Evolutionary conservation across 2,329 filamentous ascomycete species (phyloP).

Genomic region (Fusarium newnesense): DNA sequence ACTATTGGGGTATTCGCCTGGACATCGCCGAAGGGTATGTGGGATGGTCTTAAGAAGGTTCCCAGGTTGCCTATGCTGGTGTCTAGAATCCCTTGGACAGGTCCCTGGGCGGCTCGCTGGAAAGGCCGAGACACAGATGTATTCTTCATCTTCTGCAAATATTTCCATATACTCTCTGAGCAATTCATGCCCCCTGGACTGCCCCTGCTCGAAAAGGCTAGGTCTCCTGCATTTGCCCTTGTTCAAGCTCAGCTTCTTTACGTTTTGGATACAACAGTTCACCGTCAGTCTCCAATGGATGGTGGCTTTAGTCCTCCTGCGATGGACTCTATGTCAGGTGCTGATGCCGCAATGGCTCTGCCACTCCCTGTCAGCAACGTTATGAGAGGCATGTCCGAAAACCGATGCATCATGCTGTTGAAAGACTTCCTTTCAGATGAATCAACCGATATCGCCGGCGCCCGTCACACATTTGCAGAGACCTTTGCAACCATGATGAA

Average conservation of each 20-base stretch:
- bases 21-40: constrained; percentile 61
- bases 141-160: constrained; percentile 91
- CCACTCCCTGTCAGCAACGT: constrained; percentile 74
- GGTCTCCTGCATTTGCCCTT: constrained; percentile 80
- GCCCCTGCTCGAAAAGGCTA: constrained; percentile 64
- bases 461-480: constrained; percentile 78
- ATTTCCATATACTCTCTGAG: constrained; percentile 82
- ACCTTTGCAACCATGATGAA: constrained; percentile 79
- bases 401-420: constrained; percentile 82
- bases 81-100: constrained; percentile 82
- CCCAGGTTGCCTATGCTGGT: constrained; percentile 74
- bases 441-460: constrained; percentile 50
- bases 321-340: constrained; percentile 58
- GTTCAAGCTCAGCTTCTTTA: constrained; percentile 85
- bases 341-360: constrained; percentile 75
- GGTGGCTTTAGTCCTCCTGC: constrained; percentile 55
- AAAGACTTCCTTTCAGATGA: constrained; percentile 77
- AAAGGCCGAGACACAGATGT: constrained; percentile 87
- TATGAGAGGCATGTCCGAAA: constrained; percentile 86
- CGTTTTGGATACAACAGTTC: constrained; percentile 84
- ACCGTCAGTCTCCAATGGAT: constrained; percentile 72
- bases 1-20: constrained; percentile 67
- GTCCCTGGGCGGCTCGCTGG: constrained; percentile 87
- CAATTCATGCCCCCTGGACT: constrained; percentile 73
- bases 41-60: constrained; percentile 70